Evolutionary conservation across 257 asterid species (phyloP).

Genomic region (Solanum sparsipilum): DNA sequence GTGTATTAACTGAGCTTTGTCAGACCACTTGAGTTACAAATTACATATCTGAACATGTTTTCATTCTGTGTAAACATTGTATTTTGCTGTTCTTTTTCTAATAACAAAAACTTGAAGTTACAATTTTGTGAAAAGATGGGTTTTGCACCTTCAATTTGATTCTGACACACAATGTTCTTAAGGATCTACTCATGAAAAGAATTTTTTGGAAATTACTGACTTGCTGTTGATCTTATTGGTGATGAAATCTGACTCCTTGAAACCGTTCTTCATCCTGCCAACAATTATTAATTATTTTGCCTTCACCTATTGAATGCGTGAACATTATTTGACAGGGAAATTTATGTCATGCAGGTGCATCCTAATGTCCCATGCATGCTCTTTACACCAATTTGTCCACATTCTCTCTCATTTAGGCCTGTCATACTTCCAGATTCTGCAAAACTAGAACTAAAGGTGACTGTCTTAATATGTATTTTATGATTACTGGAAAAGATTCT

Average conservation of each 20-base stretch:
- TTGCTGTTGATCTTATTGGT: background rate
- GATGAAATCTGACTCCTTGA: background rate
- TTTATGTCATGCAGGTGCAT: conserved; percentile 60
- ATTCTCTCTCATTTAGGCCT: conserved; percentile 96
- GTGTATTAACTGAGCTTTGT: background rate
- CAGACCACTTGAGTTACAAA: background rate
- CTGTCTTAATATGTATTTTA: background rate
- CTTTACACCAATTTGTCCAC: conserved; percentile 97
- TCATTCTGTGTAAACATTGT: background rate
- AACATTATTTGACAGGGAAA: background rate
- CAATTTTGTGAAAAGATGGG: background rate
- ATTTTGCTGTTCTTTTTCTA: background rate
- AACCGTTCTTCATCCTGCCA: background rate
- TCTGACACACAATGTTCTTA: background rate
- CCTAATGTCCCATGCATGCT: conserved; percentile 99
- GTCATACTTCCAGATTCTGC: conserved; percentile 99
- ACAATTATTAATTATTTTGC: background rate
- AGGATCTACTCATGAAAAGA: background rate
- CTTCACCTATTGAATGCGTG: background rate
- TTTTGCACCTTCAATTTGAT: background rate
- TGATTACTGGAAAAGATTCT: background rate
- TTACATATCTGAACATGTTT: background rate
- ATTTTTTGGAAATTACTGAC: background rate
- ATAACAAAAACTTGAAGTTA: background rate
- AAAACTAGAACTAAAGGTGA: conserved; percentile 82